Evolutionary conservation across 306 rosid genomes (phyloP), one percentile per base, ranked within the genome.

Genomic region (Casuarina equisetifolia): DNA sequence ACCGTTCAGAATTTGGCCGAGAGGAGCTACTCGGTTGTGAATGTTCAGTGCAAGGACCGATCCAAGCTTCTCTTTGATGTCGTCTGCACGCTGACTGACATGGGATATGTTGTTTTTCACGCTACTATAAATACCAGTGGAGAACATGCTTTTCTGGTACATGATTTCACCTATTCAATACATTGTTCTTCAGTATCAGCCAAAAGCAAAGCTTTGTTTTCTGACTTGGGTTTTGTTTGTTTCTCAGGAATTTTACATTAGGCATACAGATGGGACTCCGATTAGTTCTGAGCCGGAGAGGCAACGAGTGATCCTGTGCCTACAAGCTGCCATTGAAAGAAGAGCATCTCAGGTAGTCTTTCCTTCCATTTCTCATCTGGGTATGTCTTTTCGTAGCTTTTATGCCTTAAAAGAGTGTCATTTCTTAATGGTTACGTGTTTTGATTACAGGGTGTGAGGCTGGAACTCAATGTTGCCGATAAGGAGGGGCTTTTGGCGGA

Each of bases 231-330:
- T 4, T 10, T 59, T 50, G 38, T 4, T 40, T 43, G 55, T 52
- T 63, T 74, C 44, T 46, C 85, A 95, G 98, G 99, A 95, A 50
- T 95, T 95, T 85, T 95, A 91, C 78, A 91, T 95, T 40, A 88
- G 91, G 67, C 99, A 95, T 73, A 85, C 77, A 12, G 97, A 95
- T 77, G 99, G 99, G 69, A 91, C 96, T 3, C 99, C 97, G n/a
- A 95, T 95, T 57, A 95, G 97, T 80, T 95, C 99, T 51, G 99
- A 92, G 74, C 85, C 99, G 0, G 99, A 95, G 74, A 82, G 90
- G 52, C 97, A 91, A 50, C 90, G 97, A 0, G 99, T 95, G 6
- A 95, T 92, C 69, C 97, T 86, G 67, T 95, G 99, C 81, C 79
- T 95, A 84, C 80, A 88, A 81, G 97, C 99, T 62, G 89, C 99